These are phyloP conservation scores for Dryas alaskensis DNA, from an alignment of 306 rosid genomes.

Conservation along the genomic window DNA sequence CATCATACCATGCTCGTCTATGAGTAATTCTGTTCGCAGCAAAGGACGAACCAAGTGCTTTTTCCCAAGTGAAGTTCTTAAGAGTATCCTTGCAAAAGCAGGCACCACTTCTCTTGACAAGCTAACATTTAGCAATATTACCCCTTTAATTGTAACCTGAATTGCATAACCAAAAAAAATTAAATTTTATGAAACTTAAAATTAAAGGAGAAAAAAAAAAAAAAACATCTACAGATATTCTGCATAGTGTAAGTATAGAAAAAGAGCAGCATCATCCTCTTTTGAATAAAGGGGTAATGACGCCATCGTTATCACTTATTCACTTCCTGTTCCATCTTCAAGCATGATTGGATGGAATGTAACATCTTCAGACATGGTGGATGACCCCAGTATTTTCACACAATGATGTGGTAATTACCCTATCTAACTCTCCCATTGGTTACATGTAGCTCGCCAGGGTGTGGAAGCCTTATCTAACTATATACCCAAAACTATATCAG, in stretches of 20 bases:
- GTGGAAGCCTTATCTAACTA: neutral
- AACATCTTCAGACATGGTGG: neutral
- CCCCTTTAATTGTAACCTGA: constrained; percentile 73
- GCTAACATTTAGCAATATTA: constrained; percentile 72
- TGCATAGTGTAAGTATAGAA: neutral
- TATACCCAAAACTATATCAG: neutral
- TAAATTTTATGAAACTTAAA: constrained; percentile 4
- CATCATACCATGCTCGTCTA: constrained; percentile 84
- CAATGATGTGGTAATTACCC: neutral
- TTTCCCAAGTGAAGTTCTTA: constrained; percentile 89
- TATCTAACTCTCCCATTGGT: neutral
- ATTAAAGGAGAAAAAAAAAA: neutral
- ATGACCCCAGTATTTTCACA: neutral
- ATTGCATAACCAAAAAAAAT: neutral
- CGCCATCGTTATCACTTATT: neutral
- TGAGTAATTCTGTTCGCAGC: constrained; percentile 80
- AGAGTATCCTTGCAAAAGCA: constrained; percentile 83
- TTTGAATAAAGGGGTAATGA: neutral
- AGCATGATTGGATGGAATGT: neutral
- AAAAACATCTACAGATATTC: neutral
- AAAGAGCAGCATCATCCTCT: neutral
- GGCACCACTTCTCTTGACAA: constrained; percentile 92
- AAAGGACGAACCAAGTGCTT: constrained; percentile 90
- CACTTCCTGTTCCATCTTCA: neutral
- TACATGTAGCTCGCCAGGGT: neutral